Conservation (phyloP, 768 basidiomycete species). For the Pleurotus eryngii region DNA sequence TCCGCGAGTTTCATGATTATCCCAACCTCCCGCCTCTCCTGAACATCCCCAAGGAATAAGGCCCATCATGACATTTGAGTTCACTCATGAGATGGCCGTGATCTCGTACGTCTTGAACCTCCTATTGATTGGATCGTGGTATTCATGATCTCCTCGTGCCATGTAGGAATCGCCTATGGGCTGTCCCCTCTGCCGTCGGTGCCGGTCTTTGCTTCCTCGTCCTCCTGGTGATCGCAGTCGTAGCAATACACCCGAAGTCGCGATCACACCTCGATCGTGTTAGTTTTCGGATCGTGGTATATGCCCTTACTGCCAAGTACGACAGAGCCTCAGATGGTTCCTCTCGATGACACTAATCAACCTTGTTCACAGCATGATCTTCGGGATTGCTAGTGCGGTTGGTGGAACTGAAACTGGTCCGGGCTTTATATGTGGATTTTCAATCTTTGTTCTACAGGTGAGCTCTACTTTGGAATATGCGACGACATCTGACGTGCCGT, state of each 20-base stretch:
- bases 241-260: too few relatives aligned
- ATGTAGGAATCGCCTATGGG: too few relatives aligned
- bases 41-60: too few relatives aligned
- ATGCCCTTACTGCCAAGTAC: constrained; percentile 18
- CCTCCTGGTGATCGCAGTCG: too few relatives aligned
- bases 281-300: constrained; percentile 18
- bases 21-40: too few relatives aligned
- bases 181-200: too few relatives aligned
- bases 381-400: constrained; percentile 17
- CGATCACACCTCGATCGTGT: constrained; percentile 17
- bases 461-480: neutral
- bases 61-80: too few relatives aligned
- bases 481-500: neutral
- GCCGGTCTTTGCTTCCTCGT: too few relatives aligned
- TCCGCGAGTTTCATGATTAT: too few relatives aligned
- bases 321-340: neutral
- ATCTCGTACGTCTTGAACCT: too few relatives aligned
- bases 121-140: too few relatives aligned
- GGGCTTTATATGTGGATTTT: constrained; percentile 16
- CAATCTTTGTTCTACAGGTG: constrained; percentile 19
- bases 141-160: neutral
- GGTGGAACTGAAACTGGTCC: constrained; percentile 11
- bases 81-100: too few relatives aligned
- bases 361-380: constrained; percentile 12
- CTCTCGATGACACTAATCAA: neutral